Percentiles rank a stretch among this genome's conserved stretches.
phyloP scores from a whole-genome alignment of 106 monocot genomes.

The Iris macrosiphon region DNA sequence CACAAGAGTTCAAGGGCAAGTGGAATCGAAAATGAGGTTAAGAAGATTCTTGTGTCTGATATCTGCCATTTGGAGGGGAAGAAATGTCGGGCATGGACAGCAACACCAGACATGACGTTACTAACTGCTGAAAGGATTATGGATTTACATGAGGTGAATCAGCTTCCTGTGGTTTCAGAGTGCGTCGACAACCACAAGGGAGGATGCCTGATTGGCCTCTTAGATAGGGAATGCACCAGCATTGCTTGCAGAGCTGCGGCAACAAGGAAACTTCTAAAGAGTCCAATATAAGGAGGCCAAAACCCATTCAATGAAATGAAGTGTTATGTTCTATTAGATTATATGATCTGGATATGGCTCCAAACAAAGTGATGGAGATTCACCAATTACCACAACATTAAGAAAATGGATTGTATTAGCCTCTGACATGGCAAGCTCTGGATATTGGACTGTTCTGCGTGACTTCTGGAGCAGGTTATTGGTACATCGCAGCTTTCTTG shows the following conservation, averaged over 20 bases:
- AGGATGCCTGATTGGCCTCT: constrained; percentile 33
- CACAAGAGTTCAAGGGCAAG: constrained; percentile 11
- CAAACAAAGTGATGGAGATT: no score
- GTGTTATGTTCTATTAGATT: no score
- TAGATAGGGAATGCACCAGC: constrained; percentile 47
- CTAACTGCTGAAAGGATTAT: constrained; percentile 42
- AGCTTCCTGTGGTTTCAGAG: constrained; percentile 51
- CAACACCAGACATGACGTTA: constrained; percentile 52
- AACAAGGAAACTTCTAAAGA: no score
- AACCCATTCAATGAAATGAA: no score
- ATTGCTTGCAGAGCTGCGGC: constrained; percentile 45
- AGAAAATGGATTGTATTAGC: no score
- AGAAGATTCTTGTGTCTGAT: constrained; percentile 31
- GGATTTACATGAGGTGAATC: constrained; percentile 37
- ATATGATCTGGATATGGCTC: no score
- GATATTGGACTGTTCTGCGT: no score
- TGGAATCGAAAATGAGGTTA: constrained; percentile 23
- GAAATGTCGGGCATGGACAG: constrained; percentile 24
- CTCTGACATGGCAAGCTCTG: no score
- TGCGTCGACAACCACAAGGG: constrained; percentile 3
- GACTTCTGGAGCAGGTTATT: no score
- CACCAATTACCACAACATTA: no score
- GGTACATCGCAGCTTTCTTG: no score
- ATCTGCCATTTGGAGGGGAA: constrained; percentile 26
- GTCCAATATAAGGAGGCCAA: no score